phyloP scores from a whole-genome alignment of 139 green algal genomes.

The Zygnema cylindricum region DNA sequence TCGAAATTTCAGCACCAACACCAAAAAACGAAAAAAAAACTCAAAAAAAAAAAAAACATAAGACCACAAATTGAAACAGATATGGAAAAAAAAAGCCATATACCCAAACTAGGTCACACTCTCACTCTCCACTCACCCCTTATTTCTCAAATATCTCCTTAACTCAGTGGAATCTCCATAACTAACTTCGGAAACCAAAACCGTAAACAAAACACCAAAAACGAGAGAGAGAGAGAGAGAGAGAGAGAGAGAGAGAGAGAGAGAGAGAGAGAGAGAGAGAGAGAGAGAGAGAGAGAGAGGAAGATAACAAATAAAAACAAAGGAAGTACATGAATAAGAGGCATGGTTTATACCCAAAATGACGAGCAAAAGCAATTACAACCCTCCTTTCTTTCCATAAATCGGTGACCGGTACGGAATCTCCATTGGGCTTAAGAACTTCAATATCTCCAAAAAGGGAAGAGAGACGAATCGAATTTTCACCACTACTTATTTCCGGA shows the following conservation, averaged over 20 bases:
- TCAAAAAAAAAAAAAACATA: slow-evolving; percentile 4
- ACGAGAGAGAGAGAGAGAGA: too few species aligned
- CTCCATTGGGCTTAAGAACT: neutral
- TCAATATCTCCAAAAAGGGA: slow-evolving; percentile 15
- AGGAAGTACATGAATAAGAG: too few species aligned
- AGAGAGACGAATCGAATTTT: neutral
- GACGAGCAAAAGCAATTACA: slow-evolving; percentile 21
- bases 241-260: too few species aligned
- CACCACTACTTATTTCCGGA: too few species aligned
- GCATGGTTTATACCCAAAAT: slow-evolving; percentile 47
- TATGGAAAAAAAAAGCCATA: neutral
- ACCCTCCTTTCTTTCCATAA: slow-evolving; percentile 13
- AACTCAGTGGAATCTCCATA: too few species aligned
- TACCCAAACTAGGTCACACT: neutral
- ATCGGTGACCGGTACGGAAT: neutral
- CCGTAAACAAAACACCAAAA: too few species aligned
- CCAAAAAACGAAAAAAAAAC: too few species aligned
- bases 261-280: too few species aligned
- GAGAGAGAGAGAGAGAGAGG: neutral
- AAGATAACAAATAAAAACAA: neutral
- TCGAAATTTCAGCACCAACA: too few species aligned
- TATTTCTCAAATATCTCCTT: too few species aligned
- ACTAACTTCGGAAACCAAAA: too few species aligned
- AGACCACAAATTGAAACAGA: neutral
- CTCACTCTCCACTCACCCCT: too few species aligned